Conservation (phyloP, 1,284 basidiomycete genomes). For the Ceratobasidium sp. region DNA sequence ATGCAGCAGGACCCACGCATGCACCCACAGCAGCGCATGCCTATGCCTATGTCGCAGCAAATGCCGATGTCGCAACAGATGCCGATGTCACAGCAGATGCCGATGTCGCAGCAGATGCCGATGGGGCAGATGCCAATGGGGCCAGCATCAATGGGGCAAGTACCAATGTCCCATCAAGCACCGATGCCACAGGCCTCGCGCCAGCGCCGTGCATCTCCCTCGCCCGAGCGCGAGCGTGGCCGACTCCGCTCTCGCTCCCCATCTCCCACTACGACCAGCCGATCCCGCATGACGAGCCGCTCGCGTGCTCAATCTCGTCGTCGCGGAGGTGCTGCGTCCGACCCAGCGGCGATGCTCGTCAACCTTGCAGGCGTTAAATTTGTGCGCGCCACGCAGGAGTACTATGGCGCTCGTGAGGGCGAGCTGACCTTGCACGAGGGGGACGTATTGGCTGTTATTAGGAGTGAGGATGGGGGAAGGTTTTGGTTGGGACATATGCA, state of each 20-base stretch:
- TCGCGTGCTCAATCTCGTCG: conserved; percentile 28
- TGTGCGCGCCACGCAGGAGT: conserved; percentile 17
- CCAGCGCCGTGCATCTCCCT: background rate
- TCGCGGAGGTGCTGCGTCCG: background rate
- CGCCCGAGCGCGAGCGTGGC: background rate
- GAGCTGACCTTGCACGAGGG: conserved; percentile 35
- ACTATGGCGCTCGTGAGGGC: background rate
- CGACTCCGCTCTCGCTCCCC: conserved; percentile 25
- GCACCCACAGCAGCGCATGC: conserved; percentile 5
- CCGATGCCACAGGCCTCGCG: background rate
- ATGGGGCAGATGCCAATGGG: no score
- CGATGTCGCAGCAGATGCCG: no score
- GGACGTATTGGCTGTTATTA: conserved; percentile 25
- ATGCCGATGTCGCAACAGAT: no score
- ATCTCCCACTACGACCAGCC: conserved; percentile 8
- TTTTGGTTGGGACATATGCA: conserved; percentile 27
- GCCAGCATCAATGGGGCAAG: no score
- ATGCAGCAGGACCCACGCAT: background rate
- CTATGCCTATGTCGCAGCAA: conserved; percentile 6
- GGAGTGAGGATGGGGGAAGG: conserved; percentile 15
- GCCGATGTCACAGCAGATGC: no score
- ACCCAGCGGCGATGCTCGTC: conserved; percentile 20
- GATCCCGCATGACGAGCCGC: conserved; percentile 28
- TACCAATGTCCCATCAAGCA: no score
- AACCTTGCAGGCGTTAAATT: conserved; percentile 38